phyloP scores from a whole-genome alignment of 2,329 filamentous ascomycete genomes.

The Trichoderma atroviride region DNA sequence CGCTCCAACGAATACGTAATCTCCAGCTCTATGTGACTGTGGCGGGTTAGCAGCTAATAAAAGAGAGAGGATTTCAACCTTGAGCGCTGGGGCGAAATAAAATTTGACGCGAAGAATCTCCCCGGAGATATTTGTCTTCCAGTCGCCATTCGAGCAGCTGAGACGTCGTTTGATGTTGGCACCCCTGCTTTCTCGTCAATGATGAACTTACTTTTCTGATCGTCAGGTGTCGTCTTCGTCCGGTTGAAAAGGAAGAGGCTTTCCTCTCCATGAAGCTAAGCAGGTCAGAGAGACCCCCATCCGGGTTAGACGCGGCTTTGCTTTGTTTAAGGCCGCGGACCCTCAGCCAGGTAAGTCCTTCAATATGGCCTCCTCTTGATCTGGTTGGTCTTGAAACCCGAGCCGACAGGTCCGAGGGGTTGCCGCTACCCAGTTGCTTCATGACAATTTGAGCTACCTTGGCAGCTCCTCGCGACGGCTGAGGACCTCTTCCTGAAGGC shows the following conservation, averaged over 20 bases:
- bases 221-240: slow-evolving; percentile 54
- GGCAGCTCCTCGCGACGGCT: slow-evolving; percentile 37
- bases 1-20: slow-evolving; percentile 69
- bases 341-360: slow-evolving; percentile 44
- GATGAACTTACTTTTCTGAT: slow-evolving; percentile 75
- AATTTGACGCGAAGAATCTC: slow-evolving; percentile 21
- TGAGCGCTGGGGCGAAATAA: slow-evolving; percentile 25
- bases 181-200: slow-evolving; percentile 40
- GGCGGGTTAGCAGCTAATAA: slow-evolving; percentile 67
- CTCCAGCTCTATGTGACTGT: slow-evolving; percentile 71
- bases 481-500: slow-evolving; percentile 35
- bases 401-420: slow-evolving; percentile 39
- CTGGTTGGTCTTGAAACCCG: slow-evolving; percentile 40
- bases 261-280: slow-evolving; percentile 73
- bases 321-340: slow-evolving; percentile 68
- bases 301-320: slow-evolving; percentile 67
- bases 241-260: slow-evolving; percentile 57
- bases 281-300: slow-evolving; percentile 67
- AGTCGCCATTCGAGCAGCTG: slow-evolving; percentile 25
- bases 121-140: slow-evolving; percentile 20
- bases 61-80: slow-evolving; percentile 40
- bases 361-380: slow-evolving; percentile 31
- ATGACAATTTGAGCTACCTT: slow-evolving; percentile 49
- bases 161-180: slow-evolving; percentile 24
- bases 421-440: slow-evolving; percentile 45